Conservation (phyloP, 192 early-diverging fungal species). For the Backusella tarrabulga region DNA sequence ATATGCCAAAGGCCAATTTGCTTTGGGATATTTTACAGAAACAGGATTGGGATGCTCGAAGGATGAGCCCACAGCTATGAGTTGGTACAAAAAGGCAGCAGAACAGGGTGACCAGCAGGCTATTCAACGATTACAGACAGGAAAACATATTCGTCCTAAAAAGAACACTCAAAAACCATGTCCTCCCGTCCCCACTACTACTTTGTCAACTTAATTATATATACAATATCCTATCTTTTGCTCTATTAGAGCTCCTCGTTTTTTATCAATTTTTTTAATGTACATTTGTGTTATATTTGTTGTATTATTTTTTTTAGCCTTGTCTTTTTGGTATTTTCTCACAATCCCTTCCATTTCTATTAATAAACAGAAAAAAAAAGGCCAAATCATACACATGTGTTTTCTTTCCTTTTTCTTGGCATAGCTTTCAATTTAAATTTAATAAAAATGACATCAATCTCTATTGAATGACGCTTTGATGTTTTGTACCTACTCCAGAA, state of each 20-base stretch:
- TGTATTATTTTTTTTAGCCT: not conserved
- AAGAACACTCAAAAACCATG: not conserved
- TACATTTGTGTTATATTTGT: not conserved
- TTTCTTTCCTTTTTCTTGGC: conserved; percentile 1
- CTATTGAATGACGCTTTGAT: not conserved
- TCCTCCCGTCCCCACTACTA: not conserved
- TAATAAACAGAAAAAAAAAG: not conserved
- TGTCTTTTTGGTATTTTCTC: not conserved
- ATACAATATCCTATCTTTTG: not conserved
- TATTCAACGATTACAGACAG: not conserved
- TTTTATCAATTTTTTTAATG: not conserved
- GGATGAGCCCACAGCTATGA: not conserved
- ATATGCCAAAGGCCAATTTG: not conserved
- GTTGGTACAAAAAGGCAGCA: not conserved
- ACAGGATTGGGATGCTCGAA: not conserved
- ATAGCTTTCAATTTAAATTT: not conserved
- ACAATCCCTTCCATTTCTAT: not conserved
- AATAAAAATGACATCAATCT: not conserved
- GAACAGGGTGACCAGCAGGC: not conserved
- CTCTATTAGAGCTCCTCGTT: not conserved
- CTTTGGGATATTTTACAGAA: not conserved
- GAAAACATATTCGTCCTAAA: not conserved
- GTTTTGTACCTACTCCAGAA: not conserved
- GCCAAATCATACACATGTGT: not conserved
- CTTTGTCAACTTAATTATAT: not conserved